Percentiles rank a stretch among this genome's conserved stretches.
Evolutionary conservation across 345 rosid species (phyloP).

Genomic region (Rhizophora mangle): DNA sequence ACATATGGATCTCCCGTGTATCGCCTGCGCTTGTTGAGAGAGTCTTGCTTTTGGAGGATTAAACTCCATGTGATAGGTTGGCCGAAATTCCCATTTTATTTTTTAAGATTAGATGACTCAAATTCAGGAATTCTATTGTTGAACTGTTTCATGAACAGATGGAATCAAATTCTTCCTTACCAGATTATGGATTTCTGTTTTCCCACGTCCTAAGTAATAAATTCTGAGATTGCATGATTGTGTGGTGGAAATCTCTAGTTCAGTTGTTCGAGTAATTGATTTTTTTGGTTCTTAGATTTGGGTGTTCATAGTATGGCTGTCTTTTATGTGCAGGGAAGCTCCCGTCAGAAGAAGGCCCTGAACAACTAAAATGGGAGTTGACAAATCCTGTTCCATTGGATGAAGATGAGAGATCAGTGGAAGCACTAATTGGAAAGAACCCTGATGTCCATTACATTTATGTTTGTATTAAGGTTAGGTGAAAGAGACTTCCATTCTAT

Average conservation of each 20-base stretch:
- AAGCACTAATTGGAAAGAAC: conserved; percentile 57
- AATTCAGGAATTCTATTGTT: background rate
- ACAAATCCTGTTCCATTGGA: conserved; percentile 60
- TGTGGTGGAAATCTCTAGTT: background rate
- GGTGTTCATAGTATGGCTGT: conserved; percentile 6
- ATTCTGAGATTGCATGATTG: background rate
- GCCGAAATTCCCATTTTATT: background rate
- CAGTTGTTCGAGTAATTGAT: background rate
- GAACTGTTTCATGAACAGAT: no score
- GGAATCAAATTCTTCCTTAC: no score
- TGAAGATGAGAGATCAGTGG: conserved; percentile 50
- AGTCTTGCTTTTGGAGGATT: conserved; percentile 52
- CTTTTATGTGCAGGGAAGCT: conserved; percentile 48
- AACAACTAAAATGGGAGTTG: conserved; percentile 47
- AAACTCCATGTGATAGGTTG: conserved; percentile 75
- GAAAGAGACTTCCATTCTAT: background rate
- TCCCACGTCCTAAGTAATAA: no score
- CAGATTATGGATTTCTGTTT: no score
- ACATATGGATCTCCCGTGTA: conserved; percentile 84
- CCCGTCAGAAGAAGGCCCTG: conserved; percentile 37
- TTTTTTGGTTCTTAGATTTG: background rate
- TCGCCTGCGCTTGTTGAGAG: conserved; percentile 53
- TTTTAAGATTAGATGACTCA: background rate
- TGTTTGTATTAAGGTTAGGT: conserved; percentile 56
- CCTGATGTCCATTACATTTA: conserved; percentile 79